These are phyloP conservation scores for Xylariaceae sp. DNA, from an alignment of 2,329 filamentous ascomycete species.

Conservation along the genomic window DNA sequence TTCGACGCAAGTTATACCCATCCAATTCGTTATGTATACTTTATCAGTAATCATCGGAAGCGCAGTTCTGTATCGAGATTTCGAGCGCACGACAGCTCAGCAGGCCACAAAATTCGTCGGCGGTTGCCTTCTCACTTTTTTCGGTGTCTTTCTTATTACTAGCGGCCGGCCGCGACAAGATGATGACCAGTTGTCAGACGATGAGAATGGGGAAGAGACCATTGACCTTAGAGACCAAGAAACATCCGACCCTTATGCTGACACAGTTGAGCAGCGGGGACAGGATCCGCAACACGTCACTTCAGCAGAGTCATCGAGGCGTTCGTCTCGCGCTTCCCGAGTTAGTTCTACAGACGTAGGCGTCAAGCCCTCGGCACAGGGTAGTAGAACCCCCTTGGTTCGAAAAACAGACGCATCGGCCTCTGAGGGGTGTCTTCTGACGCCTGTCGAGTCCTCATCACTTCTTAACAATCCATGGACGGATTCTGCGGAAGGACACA, in stretches of 20 bases:
- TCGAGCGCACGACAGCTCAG: constrained; percentile 75
- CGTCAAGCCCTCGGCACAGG: constrained; percentile 41
- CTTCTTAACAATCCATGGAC: constrained; percentile 50
- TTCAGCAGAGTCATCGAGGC: constrained; percentile 42
- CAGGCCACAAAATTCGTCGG: constrained; percentile 85
- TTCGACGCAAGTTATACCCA: constrained; percentile 96
- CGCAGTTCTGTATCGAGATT: constrained; percentile 91
- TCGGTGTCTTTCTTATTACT: constrained; percentile 96
- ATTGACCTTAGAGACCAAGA: constrained; percentile 58
- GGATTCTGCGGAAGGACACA: constrained; percentile 38
- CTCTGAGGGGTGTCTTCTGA: constrained; percentile 36
- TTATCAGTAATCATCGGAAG: constrained; percentile 94
- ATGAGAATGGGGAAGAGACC: constrained; percentile 64
- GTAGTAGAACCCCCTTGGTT: constrained; percentile 41
- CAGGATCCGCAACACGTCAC: constrained; percentile 15
- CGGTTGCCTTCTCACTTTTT: constrained; percentile 89
- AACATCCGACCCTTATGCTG: constrained; percentile 41
- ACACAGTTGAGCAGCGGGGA: constrained; percentile 25
- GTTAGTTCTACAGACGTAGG: constrained; percentile 46
- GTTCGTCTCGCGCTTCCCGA: constrained; percentile 52
- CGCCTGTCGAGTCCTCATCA: constrained; percentile 42
- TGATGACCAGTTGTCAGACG: constrained; percentile 60
- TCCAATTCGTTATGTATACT: constrained; percentile 96
- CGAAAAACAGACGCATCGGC: constrained; percentile 38
- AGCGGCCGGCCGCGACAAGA: constrained; percentile 69